phyloP scores from a whole-genome alignment of 768 basidiomycete genomes.

The Xanthoconium purpureum region DNA sequence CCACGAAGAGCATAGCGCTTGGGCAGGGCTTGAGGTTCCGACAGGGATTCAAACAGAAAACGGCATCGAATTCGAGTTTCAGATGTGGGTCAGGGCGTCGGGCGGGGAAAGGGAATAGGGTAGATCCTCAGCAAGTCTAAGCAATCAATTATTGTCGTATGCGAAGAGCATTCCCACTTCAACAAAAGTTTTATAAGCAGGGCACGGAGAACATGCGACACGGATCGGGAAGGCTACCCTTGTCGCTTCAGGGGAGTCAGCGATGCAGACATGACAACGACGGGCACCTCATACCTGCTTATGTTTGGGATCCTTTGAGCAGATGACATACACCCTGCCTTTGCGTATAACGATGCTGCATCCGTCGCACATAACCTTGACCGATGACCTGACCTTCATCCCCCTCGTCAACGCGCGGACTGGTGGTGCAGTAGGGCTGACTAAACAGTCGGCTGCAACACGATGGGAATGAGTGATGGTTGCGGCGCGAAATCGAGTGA shows the following conservation, averaged over 20 bases:
- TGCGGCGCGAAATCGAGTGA: constrained; percentile 47
- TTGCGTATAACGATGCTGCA: constrained; percentile 87
- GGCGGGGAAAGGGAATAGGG: not conserved
- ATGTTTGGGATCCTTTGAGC: constrained; percentile 93
- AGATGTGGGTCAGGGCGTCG: constrained; percentile 81
- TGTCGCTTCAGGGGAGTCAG: constrained; percentile 50
- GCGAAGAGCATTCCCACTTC: not conserved
- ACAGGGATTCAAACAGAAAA: constrained; percentile 78
- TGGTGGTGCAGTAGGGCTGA: constrained; percentile 7
- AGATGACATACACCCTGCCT: constrained; percentile 89
- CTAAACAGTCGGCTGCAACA: constrained; percentile 29
- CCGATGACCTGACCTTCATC: constrained; percentile 95
- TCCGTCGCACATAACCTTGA: constrained; percentile 93
- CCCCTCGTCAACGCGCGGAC: constrained; percentile 55
- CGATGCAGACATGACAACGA: not conserved
- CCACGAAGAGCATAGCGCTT: constrained; percentile 64
- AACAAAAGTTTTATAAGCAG: not conserved
- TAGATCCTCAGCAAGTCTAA: not conserved
- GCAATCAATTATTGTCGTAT: constrained; percentile 1
- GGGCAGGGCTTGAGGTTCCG: constrained; percentile 80
- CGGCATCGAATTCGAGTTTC: constrained; percentile 82
- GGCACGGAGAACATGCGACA: not conserved
- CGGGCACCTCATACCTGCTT: constrained; percentile 69
- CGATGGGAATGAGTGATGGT: constrained; percentile 32
- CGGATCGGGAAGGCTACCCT: constrained; percentile 40